These are phyloP conservation scores for Neurospora sp. DNA, from an alignment of 2,329 filamentous ascomycete genomes.

Conservation along the genomic window DNA sequence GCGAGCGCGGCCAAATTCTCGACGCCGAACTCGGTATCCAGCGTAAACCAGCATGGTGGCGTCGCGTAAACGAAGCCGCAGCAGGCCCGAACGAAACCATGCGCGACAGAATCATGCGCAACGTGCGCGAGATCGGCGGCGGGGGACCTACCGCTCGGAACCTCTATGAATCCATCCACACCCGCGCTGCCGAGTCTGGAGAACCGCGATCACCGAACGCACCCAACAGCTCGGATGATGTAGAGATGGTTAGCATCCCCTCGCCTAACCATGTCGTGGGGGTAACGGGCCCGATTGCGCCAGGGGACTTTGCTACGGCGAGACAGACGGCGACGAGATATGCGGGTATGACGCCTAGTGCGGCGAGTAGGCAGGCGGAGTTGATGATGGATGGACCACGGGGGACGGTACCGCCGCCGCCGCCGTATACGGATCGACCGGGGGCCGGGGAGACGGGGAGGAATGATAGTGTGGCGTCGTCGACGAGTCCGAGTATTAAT, in stretches of 20 bases:
- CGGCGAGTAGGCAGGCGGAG: slow-evolving; percentile 27
- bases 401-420: slow-evolving; percentile 22
- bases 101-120: slow-evolving; percentile 42
- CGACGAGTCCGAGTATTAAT: slow-evolving; percentile 32
- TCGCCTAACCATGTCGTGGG: slow-evolving; percentile 7
- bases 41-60: slow-evolving; percentile 59
- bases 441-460: slow-evolving; percentile 24
- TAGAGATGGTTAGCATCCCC: slow-evolving; percentile 24
- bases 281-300: slow-evolving; percentile 19
- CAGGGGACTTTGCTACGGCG: slow-evolving; percentile 17
- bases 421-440: slow-evolving; percentile 10
- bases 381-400: slow-evolving; percentile 35
- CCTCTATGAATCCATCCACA: slow-evolving; percentile 26
- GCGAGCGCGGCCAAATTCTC: slow-evolving; percentile 40
- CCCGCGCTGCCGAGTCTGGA: slow-evolving; percentile 17
- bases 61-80: slow-evolving; percentile 35
- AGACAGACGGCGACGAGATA: slow-evolving; percentile 25
- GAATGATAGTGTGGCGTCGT: slow-evolving; percentile 32
- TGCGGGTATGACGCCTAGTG: slow-evolving; percentile 28
- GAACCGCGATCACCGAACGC: background rate
- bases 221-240: background rate
- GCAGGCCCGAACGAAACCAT: slow-evolving; percentile 29
- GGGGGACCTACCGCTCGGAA: slow-evolving; percentile 32
- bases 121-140: slow-evolving; percentile 45
- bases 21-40: slow-evolving; percentile 53